Evolutionary conservation across 2,329 filamentous ascomycete genomes (phyloP).

Genomic region (Cytospora chrysosperma): DNA sequence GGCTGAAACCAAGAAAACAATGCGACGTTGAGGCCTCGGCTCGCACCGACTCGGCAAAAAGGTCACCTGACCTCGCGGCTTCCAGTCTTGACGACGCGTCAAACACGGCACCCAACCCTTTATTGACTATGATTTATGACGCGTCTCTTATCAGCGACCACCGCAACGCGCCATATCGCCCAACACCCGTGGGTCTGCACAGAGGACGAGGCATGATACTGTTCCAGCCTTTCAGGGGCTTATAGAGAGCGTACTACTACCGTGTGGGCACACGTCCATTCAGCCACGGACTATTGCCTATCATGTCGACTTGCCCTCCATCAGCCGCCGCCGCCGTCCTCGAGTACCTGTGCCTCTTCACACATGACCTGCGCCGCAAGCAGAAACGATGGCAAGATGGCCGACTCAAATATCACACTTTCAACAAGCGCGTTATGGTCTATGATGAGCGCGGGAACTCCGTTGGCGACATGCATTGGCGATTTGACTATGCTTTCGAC

Average conservation of each 20-base stretch:
- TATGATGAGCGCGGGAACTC: slow-evolving; percentile 80
- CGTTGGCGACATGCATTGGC: slow-evolving; percentile 83
- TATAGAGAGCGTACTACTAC: neutral
- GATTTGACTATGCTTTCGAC: slow-evolving; percentile 63
- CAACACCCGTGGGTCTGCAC: neutral
- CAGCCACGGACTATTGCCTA: neutral
- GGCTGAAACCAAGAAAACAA: neutral
- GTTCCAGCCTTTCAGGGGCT: neutral
- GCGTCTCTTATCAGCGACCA: neutral
- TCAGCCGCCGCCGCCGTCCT: slow-evolving; percentile 75
- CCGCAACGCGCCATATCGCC: neutral
- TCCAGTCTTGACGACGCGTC: slow-evolving; percentile 8
- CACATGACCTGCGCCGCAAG: slow-evolving; percentile 80
- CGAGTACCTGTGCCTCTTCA: slow-evolving; percentile 84
- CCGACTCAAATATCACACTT: slow-evolving; percentile 80
- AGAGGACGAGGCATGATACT: neutral
- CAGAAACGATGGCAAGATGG: slow-evolving; percentile 95
- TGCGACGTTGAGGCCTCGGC: neutral
- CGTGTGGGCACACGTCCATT: no score
- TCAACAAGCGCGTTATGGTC: slow-evolving; percentile 89
- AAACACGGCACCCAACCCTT: neutral
- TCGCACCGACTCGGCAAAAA: neutral
- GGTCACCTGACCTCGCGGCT: slow-evolving; percentile 24
- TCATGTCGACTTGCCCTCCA: slow-evolving; percentile 38
- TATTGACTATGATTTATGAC: slow-evolving; percentile 1